phyloP scores from a whole-genome alignment of 2,329 filamentous ascomycete genomes.

The Colletotrichum sp. region DNA sequence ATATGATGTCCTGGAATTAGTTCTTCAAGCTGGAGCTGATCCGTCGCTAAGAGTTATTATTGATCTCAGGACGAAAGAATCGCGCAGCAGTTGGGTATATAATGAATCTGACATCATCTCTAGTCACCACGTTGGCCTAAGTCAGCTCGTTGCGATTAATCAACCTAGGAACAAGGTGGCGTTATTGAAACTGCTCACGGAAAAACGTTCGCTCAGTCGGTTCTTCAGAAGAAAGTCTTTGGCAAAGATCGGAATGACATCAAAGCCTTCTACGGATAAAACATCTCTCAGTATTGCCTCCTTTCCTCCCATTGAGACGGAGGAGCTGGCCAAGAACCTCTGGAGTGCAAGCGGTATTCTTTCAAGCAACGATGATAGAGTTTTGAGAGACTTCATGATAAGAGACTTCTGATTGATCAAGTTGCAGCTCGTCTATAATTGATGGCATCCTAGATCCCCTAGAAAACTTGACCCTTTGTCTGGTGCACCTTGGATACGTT shows the following conservation, averaged over 20 bases:
- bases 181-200: background rate
- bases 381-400: background rate
- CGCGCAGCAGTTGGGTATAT: fast-evolving
- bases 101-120: fast-evolving
- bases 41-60: background rate
- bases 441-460: background rate
- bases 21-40: background rate
- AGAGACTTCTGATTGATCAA: fast-evolving
- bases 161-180: background rate
- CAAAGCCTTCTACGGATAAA: fast-evolving
- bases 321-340: background rate
- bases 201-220: background rate
- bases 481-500: conserved; percentile 13
- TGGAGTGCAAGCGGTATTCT: background rate
- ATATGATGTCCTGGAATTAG: background rate
- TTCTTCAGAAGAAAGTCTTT: background rate
- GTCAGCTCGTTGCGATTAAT: fast-evolving
- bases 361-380: background rate
- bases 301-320: background rate
- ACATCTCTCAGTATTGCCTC: background rate
- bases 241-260: background rate
- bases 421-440: no score
- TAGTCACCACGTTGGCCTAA: fast-evolving
- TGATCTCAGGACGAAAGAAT: fast-evolving
- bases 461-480: conserved; percentile 16